Evolutionary conservation across 495 filamentous ascomycete species (phyloP).

Genomic region (Penicillium cataractarum): DNA sequence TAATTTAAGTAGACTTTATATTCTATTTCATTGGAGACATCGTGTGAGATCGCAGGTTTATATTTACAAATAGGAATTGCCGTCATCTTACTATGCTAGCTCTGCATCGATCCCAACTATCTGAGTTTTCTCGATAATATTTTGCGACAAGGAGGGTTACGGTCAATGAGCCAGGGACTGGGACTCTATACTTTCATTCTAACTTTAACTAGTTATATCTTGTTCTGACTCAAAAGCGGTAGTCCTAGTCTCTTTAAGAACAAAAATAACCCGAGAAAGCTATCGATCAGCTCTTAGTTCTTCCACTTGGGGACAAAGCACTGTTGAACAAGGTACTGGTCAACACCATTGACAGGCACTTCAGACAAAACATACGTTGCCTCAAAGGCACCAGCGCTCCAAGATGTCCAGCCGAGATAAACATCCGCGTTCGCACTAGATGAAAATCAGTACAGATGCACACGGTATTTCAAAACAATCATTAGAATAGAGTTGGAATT

Average conservation of each 20-base stretch:
- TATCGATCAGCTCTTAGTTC: neutral
- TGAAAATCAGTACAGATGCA: neutral
- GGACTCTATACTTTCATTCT: neutral
- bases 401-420: slow-evolving; percentile 4
- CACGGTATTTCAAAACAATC: neutral
- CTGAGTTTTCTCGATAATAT: no score
- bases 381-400: slow-evolving; percentile 2
- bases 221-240: neutral
- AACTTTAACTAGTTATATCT: neutral
- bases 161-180: neutral
- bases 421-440: slow-evolving; percentile 2
- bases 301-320: slow-evolving; percentile 8
- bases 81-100: no score
- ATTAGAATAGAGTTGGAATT: neutral
- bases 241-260: neutral
- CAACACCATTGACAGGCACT: neutral
- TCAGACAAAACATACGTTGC: neutral
- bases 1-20: no score
- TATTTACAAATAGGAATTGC: no score
- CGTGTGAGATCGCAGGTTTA: no score
- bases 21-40: no score
- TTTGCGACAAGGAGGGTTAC: no score
- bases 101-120: no score
- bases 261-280: no score
- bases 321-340: neutral